Evolutionary conservation across 768 basidiomycete genomes (phyloP), one percentile per base, ranked within the genome.

Genomic region (Gautieria morchelliformis): DNA sequence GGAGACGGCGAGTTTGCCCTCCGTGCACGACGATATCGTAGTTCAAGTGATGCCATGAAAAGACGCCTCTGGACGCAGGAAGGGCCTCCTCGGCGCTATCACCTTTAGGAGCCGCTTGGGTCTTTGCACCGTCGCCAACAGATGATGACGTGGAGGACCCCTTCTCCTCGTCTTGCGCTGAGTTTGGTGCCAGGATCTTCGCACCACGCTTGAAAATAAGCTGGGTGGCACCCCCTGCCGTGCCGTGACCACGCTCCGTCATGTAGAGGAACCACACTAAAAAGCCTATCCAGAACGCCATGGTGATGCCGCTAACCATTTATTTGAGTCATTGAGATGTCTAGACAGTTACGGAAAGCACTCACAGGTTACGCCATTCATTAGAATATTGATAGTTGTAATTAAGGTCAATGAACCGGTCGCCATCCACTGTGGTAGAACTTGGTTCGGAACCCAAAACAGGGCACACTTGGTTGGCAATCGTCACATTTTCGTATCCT

Each of bases 391-490:
- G 59, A 73, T 75, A 75, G 5, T 62, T 71, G 67, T 71, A 71
- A 56, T 70, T 73, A 61, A 83, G 48, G 53, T 63, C 9, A 63
- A 81, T 68, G 66, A 83, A 95, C 2, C 61, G 61, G 8, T 70
- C 67, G 3, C 91, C 91, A 10, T 70, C 61, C 57, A 92, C 80
- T 32, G 71, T 52, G 54, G 72, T 72, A 33, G 74, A 77, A 0
- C 89, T 89, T 0, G 77, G 68, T 4, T 66, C 63, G 1, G 87
- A 71, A n/a, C 90, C 89, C 56, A 78, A 78, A 20, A 92, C 70
- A 0, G 88, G 88, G 69, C 91, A 93, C 10, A 79, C 81, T 71
- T 93, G 91, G 62, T 91, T 85, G 1, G 78, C 67, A 15, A 84
- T 61, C 3, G 74, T 67, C 41, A 84, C 66, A 19, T 72, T 71